Conservation (phyloP, 208 protist species). For the Trypanosoma lewisi region DNA sequence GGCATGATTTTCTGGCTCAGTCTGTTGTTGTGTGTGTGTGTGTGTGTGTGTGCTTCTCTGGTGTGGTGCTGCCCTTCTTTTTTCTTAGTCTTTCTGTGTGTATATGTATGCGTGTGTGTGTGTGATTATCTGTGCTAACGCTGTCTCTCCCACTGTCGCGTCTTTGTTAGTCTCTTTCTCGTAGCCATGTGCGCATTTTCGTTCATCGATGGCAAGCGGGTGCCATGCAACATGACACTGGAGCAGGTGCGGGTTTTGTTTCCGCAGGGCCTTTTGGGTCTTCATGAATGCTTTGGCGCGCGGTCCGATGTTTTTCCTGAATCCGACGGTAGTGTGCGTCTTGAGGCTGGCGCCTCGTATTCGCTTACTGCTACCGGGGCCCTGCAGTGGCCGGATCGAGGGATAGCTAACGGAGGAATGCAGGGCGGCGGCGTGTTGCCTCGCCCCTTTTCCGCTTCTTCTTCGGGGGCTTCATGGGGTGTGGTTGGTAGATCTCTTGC, state of each 20-base stretch:
- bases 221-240: constrained; percentile 31
- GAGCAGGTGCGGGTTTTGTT: constrained; percentile 37
- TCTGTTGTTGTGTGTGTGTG: too few species aligned
- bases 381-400: background rate
- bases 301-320: constrained; percentile 28
- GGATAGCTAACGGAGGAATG: background rate
- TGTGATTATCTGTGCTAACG: too few species aligned
- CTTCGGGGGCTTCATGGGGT: background rate
- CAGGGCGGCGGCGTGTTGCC: background rate
- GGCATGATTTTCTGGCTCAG: too few species aligned
- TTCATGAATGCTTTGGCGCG: constrained; percentile 14
- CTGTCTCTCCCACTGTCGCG: too few species aligned
- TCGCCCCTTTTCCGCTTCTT: background rate
- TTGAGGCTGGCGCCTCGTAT: constrained; percentile 7
- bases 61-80: background rate
- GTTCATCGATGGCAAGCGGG: constrained; percentile 33
- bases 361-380: background rate
- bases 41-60: too few species aligned
- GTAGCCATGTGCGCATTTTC: background rate
- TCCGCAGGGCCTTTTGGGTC: constrained; percentile 33
- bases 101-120: too few species aligned
- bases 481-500: too few species aligned
- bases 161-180: background rate
- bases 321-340: constrained; percentile 17
- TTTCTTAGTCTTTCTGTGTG: too few species aligned